Conservation (phyloP, 305 asterid species). For the Fraxinus angustifolia region DNA sequence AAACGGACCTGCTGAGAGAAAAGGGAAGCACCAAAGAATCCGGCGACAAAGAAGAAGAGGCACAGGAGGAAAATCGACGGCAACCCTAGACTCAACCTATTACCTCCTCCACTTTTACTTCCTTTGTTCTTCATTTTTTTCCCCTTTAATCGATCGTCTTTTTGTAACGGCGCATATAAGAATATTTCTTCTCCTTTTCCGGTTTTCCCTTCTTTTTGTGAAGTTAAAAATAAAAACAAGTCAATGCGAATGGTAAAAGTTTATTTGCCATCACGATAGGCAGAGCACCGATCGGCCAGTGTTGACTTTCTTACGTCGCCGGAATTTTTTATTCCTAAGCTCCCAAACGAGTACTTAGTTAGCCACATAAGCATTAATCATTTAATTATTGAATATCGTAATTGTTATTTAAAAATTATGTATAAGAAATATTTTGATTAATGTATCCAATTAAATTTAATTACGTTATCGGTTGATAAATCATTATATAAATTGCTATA, state of each 20-base stretch:
- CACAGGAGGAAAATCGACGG: constrained; percentile 73
- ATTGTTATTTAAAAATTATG: too few relatives aligned
- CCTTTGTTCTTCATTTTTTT: constrained; percentile 47
- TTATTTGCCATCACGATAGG: neutral
- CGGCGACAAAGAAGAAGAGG: constrained; percentile 79
- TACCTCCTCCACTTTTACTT: constrained; percentile 38
- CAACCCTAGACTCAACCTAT: constrained; percentile 39
- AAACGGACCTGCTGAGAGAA: constrained; percentile 63
- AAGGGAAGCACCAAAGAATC: constrained; percentile 70
- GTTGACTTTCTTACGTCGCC: neutral
- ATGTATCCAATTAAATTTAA: too few relatives aligned
- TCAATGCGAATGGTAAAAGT: neutral
- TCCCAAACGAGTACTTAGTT: neutral
- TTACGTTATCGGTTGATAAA: too few relatives aligned
- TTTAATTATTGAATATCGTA: too few relatives aligned
- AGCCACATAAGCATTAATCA: too few relatives aligned
- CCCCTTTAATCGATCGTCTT: constrained; percentile 1
- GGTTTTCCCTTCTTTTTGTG: neutral
- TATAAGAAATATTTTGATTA: too few relatives aligned
- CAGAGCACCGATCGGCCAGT: neutral
- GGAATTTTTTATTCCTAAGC: neutral
- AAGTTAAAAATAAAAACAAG: neutral
- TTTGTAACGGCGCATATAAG: neutral
- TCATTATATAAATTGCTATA: too few relatives aligned
- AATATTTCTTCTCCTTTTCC: neutral